A percentile compares a stretch with the other conserved stretches of the same genome.
These are phyloP conservation scores for Viola odorata DNA, from an alignment of 345 rosid species.

Conservation along the genomic window DNA sequence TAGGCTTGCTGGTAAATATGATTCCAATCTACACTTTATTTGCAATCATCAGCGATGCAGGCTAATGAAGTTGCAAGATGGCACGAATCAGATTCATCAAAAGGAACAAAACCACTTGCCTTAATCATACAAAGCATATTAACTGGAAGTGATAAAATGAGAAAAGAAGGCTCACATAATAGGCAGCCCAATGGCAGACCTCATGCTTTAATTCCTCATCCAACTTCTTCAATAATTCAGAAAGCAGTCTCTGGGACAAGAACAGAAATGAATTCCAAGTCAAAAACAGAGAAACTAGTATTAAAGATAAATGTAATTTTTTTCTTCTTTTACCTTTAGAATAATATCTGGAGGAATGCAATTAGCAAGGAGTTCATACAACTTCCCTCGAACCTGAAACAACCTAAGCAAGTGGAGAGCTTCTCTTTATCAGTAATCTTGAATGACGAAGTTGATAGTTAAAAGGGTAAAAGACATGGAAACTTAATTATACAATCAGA, in stretches of 20 bases:
- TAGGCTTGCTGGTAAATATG: neutral
- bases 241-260: constrained; percentile 56
- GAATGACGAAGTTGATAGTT: neutral
- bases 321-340: constrained; percentile 48
- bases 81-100: neutral
- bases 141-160: neutral
- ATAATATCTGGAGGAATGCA: constrained; percentile 90
- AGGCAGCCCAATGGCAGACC: constrained; percentile 95
- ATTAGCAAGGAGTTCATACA: constrained; percentile 73
- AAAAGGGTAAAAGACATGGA: neutral
- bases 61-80: neutral
- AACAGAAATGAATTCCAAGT: constrained; percentile 11
- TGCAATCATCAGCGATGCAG: neutral
- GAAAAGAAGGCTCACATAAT: constrained; percentile 54
- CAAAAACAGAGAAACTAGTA: neutral
- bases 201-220: constrained; percentile 93
- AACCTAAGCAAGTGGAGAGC: constrained; percentile 41
- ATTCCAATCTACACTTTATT: neutral
- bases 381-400: constrained; percentile 87
- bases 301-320: constrained; percentile 4
- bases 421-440: constrained; percentile 9
- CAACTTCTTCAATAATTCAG: constrained; percentile 76
- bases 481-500: neutral
- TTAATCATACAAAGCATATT: neutral
- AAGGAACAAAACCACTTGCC: too few relatives aligned